phyloP scores from a whole-genome alignment of 1,284 basidiomycete genomes.

The Omphalotus olearius region DNA sequence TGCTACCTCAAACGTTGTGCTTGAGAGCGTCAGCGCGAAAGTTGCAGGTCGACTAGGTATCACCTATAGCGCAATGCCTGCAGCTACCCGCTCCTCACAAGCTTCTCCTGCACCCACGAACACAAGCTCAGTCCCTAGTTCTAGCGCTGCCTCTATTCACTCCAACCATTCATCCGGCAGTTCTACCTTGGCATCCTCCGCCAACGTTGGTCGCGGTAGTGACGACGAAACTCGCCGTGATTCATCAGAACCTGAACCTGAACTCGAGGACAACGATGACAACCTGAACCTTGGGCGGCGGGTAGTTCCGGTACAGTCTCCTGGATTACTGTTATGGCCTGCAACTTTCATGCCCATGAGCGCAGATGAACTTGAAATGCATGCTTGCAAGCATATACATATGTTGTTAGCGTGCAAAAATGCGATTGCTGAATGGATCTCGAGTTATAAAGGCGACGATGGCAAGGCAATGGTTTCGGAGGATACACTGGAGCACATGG shows the following conservation, averaged over 20 bases:
- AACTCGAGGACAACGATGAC: background rate
- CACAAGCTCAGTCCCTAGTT: background rate
- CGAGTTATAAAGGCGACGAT: conserved; percentile 34
- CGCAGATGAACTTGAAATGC: conserved; percentile 62
- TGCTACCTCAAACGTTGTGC: conserved; percentile 16
- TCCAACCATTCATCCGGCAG: conserved; percentile 3
- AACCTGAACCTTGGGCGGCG: background rate
- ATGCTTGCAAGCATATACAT: conserved; percentile 62
- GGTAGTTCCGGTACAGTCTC: conserved; percentile 30
- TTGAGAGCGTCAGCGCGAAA: conserved; percentile 34
- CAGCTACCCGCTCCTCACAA: conserved; percentile 9
- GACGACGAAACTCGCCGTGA: background rate
- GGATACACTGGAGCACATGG: conserved; percentile 42
- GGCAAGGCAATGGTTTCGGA: conserved; percentile 36
- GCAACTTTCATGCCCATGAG: conserved; percentile 53
- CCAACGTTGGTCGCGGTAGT: background rate
- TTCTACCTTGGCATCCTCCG: background rate
- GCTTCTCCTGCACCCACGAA: background rate
- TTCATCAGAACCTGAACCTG: background rate
- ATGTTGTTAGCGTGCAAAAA: conserved; percentile 55
- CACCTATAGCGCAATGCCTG: conserved; percentile 29
- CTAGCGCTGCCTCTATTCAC: background rate
- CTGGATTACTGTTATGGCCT: conserved; percentile 52
- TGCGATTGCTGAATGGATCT: conserved; percentile 49
- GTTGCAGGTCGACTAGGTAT: conserved; percentile 39